phyloP scores from a whole-genome alignment of 1,139 yeast genomes.

The Kodamaea derodonti region DNA sequence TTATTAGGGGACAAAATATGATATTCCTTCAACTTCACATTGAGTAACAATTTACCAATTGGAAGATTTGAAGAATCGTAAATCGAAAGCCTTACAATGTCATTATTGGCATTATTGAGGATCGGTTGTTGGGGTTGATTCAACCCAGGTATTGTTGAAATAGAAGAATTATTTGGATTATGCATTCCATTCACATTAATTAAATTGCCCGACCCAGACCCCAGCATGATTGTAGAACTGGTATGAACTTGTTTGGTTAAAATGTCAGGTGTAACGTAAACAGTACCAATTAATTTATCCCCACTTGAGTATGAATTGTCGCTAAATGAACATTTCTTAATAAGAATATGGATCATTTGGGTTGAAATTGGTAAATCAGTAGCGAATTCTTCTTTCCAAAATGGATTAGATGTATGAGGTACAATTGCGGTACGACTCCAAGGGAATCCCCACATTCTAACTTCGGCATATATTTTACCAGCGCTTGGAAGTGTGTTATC shows the following conservation, averaged over 20 bases:
- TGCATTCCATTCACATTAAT: conserved; percentile 21
- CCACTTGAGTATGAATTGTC: conserved; percentile 20
- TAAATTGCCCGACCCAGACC: conserved; percentile 22
- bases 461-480: conserved; percentile 54
- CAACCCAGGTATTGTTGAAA: conserved; percentile 7
- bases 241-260: conserved; percentile 35
- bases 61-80: conserved; percentile 42
- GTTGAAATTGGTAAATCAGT: conserved; percentile 56
- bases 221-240: conserved; percentile 38
- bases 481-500: conserved; percentile 20
- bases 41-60: conserved; percentile 58
- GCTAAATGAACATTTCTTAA: conserved; percentile 35
- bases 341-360: conserved; percentile 48
- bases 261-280: conserved; percentile 53
- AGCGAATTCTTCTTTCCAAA: conserved; percentile 68
- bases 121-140: not conserved
- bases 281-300: conserved; percentile 50
- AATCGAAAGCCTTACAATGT: conserved; percentile 40
- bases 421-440: conserved; percentile 71
- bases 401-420: conserved; percentile 46
- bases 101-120: conserved; percentile 17
- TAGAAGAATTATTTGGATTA: conserved; percentile 8
- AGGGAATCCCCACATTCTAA: conserved; percentile 61
- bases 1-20: conserved; percentile 56
- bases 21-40: conserved; percentile 50